A percentile compares a stretch with the other conserved stretches of the same genome.
These are phyloP conservation scores for Globisporangium sylvaticum DNA, from an alignment of 352 stramenopile genomes.

Conservation along the genomic window DNA sequence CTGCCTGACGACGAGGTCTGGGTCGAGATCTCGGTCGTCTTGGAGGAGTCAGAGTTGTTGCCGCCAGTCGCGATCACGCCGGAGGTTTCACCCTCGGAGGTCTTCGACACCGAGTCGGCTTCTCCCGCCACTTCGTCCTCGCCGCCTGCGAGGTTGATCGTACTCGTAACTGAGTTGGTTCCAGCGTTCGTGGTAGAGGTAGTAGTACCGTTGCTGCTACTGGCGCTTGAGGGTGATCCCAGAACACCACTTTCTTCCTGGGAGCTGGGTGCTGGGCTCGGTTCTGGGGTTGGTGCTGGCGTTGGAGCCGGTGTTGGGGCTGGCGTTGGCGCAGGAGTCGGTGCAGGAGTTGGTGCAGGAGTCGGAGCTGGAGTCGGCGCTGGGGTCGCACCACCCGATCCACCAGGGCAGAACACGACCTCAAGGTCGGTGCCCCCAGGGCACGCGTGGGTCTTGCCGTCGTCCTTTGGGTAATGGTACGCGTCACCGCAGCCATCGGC, in stretches of 20 bases:
- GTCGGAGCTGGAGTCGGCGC: slow-evolving; percentile 18
- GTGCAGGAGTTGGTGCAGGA: slow-evolving; percentile 25
- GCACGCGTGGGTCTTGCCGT: slow-evolving; percentile 69
- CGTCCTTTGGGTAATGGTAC: slow-evolving; percentile 67
- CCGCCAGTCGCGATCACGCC: slow-evolving; percentile 20
- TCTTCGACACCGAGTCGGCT: not conserved
- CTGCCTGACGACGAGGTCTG: slow-evolving; percentile 4
- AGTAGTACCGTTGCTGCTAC: slow-evolving; percentile 2
- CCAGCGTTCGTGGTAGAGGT: not conserved
- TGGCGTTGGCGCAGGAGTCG: slow-evolving; percentile 25
- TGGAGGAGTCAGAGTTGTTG: not conserved
- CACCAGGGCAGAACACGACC: slow-evolving; percentile 55
- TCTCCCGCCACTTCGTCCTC: slow-evolving; percentile 11
- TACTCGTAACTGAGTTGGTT: not conserved
- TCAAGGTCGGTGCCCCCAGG: slow-evolving; percentile 38
- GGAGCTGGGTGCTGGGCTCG: slow-evolving; percentile 5
- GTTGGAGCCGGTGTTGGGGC: slow-evolving; percentile 25
- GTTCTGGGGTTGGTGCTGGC: slow-evolving; percentile 1
- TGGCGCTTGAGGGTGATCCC: slow-evolving; percentile 7
- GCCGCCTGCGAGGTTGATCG: not conserved
- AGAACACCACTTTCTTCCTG: slow-evolving; percentile 12
- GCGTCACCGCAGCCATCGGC: slow-evolving; percentile 46
- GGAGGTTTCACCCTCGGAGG: not conserved
- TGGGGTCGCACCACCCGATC: slow-evolving; percentile 24
- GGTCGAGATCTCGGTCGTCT: slow-evolving; percentile 27